Evolutionary conservation across 176 grass and related monocot genomes (phyloP), one percentile per base, ranked within the genome.

Genomic region (Carex littledalei): DNA sequence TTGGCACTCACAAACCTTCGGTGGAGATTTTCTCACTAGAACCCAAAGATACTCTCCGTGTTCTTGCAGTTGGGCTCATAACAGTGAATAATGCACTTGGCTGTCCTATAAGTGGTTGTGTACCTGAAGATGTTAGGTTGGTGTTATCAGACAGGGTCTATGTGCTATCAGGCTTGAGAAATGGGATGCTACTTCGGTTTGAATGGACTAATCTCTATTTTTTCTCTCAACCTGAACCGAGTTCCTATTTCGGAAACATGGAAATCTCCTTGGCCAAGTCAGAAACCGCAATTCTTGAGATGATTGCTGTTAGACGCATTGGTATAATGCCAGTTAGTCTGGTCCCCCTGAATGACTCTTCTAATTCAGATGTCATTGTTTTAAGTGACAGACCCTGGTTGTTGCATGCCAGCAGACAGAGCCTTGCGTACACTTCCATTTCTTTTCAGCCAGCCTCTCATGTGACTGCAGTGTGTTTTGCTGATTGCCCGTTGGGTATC

Each of bases 1-100:
- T 98, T 81, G 96, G 96, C 77, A 98, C 93, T 82, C 96, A 98
- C 87, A 95, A 93, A 89, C 96, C 96, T 84, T 98, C 96, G 81
- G 89, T 98, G 81, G 91, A 98, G 85, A 73, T 98, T 65, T 84
- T 98, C 71, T 98, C 91, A 9, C 77, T 95, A 85, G 91, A 89
- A 62, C 63, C 86, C 31, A 89, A 82, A 88, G 93, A 92, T 87
- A 55, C 84, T 69, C 88, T 95, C 78, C 88, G 87, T 63, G 52
- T 90, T 57, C 67, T 95, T 83, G 87, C 91, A 67, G 65, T 71
- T 81, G 96, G 93, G 67, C 68, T 35, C 53, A 94, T 98, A 84
- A 90, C 90, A 79, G 81, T 98, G 66, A 95, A 86, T 57, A 98
- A 95, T 78, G 88, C 87, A 3, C 65, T 95, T 60, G 96, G 96